phyloP scores from a whole-genome alignment of 164 flowering plant genomes.

The Piper longum region DNA sequence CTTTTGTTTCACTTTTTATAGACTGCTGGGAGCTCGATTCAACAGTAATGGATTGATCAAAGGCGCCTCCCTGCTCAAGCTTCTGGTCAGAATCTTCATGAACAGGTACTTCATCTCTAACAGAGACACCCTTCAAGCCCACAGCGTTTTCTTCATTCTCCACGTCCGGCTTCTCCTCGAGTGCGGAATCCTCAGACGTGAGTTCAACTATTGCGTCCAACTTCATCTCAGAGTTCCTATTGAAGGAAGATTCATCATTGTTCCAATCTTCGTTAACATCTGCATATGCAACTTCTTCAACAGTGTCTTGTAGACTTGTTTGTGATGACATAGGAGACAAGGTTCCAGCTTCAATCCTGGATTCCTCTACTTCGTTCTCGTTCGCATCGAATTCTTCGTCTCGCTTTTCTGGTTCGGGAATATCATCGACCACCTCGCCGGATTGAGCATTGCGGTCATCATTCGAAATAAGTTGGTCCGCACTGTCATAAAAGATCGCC shows the following conservation, averaged over 20 bases:
- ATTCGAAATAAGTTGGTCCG: conserved; percentile 1
- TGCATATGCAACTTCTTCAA: not conserved
- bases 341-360: not conserved
- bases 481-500: not conserved
- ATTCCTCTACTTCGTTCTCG: not conserved
- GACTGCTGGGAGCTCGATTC: not conserved
- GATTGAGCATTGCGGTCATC: not conserved
- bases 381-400: not conserved
- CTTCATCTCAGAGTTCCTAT: not conserved
- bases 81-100: conserved; percentile 1
- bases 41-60: not conserved
- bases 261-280: not conserved
- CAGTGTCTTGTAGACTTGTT: not conserved
- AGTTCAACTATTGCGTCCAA: not conserved
- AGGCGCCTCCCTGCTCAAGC: not conserved
- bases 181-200: not conserved
- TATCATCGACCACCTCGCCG: not conserved
- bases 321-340: not conserved
- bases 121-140: not conserved
- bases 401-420: not conserved
- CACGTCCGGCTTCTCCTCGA: not conserved
- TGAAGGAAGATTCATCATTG: not conserved
- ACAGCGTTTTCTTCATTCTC: not conserved
- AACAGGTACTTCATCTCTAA: not conserved
- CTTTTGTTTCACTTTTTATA: not conserved